Conservation (phyloP, 257 asterid genomes). For the Ophiorrhiza pumila region DNA sequence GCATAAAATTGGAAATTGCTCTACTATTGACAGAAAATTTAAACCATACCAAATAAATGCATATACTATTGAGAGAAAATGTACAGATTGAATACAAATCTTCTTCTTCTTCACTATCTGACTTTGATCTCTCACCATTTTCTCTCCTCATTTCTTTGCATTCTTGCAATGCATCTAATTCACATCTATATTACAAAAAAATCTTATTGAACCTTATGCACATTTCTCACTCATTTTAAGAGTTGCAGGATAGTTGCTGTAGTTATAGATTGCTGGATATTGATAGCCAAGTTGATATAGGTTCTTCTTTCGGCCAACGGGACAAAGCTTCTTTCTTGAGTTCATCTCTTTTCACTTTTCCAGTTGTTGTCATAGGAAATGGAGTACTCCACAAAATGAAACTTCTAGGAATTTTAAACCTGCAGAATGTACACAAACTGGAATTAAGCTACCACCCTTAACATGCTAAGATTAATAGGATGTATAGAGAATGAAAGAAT, state of each 20-base stretch:
- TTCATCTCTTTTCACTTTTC: constrained; percentile 71
- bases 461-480: background rate
- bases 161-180: background rate
- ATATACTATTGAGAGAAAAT: no score
- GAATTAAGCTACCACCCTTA: background rate
- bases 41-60: no score
- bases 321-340: constrained; percentile 52
- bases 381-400: constrained; percentile 50
- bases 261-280: constrained; percentile 54
- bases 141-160: no score
- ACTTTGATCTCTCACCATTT: background rate
- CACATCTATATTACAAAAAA: background rate
- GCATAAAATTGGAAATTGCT: no score
- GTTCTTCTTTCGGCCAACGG: constrained; percentile 27
- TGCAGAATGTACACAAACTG: constrained; percentile 26
- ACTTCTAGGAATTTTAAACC: constrained; percentile 73
- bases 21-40: no score
- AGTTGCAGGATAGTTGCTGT: background rate
- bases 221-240: background rate
- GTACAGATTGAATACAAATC: no score
- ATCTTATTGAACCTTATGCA: background rate
- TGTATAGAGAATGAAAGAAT: background rate
- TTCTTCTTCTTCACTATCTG: background rate
- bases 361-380: constrained; percentile 75
- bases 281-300: constrained; percentile 34